Evolutionary conservation across 1,284 basidiomycete genomes (phyloP).

Genomic region (Fomes fomentarius): DNA sequence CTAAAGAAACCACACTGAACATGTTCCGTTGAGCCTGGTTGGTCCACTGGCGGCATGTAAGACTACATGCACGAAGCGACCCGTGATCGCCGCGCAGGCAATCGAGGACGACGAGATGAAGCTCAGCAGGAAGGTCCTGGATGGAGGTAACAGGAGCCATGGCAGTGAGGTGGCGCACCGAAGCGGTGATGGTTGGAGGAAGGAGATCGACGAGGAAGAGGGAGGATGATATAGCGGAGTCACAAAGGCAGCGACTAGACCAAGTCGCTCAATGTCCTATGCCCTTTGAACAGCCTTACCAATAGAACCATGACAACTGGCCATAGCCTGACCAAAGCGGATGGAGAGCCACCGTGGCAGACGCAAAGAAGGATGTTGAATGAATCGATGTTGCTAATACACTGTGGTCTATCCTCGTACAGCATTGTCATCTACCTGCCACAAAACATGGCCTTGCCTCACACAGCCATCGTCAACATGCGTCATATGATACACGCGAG

Average conservation of each 20-base stretch:
- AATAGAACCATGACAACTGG: background rate
- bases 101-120: slow-evolving; percentile 27
- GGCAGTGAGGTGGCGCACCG: background rate
- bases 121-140: slow-evolving; percentile 22
- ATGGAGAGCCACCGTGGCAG: background rate
- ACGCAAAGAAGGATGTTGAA: background rate
- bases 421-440: background rate
- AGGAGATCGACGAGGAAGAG: too few relatives aligned
- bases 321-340: background rate
- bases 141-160: slow-evolving; percentile 1
- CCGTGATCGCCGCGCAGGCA: slow-evolving; percentile 18
- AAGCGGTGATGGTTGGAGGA: background rate
- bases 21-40: slow-evolving; percentile 20
- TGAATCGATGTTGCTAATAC: background rate
- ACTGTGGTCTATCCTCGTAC: background rate
- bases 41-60: slow-evolving; percentile 20
- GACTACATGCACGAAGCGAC: slow-evolving; percentile 21
- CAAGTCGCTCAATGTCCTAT: background rate
- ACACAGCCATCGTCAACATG: background rate
- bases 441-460: background rate
- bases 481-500: background rate
- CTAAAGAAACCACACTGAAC: slow-evolving; percentile 13
- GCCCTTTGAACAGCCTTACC: background rate
- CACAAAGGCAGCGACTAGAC: background rate
- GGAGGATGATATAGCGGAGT: background rate